A percentile compares a stretch with the other conserved stretches of the same genome.
These are phyloP conservation scores for Rhizopogon salebrosus DNA, from an alignment of 768 basidiomycete species.

Conservation along the genomic window DNA sequence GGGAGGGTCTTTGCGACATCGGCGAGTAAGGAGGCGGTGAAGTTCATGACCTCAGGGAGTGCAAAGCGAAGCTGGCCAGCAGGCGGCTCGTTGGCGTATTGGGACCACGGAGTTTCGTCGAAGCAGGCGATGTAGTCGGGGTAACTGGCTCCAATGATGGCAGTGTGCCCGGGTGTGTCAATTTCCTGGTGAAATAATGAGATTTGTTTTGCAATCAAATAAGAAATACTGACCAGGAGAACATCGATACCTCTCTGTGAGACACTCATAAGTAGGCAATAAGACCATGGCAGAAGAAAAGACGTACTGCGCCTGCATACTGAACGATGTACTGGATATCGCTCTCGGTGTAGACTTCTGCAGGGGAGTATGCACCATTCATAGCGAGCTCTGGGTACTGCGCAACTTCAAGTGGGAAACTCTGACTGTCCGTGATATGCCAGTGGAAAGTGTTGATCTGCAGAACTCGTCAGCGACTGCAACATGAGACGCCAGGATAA, in stretches of 20 bases:
- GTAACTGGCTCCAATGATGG: conserved; percentile 54
- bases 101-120: conserved; percentile 48
- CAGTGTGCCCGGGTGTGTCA: conserved; percentile 81
- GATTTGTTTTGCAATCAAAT: background rate
- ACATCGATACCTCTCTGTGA: conserved; percentile 68
- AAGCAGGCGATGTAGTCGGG: conserved; percentile 74
- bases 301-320: conserved; percentile 67
- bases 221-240: conserved; percentile 34
- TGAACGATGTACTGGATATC: conserved; percentile 57
- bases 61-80: conserved; percentile 80
- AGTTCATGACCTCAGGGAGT: conserved; percentile 51
- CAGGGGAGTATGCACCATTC: conserved; percentile 63
- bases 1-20: conserved; percentile 49
- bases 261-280: background rate
- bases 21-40: conserved; percentile 49
- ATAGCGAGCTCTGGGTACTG: conserved; percentile 54
- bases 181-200: conserved; percentile 48
- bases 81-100: conserved; percentile 70
- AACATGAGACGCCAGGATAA: background rate
- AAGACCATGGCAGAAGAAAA: background rate
- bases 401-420: conserved; percentile 67
- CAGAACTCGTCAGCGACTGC: background rate
- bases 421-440: conserved; percentile 81
- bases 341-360: conserved; percentile 43
- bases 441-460: conserved; percentile 78